These are phyloP conservation scores for Aspergillus chevalieri DNA, from an alignment of 2,329 filamentous ascomycete genomes.

Conservation along the genomic window DNA sequence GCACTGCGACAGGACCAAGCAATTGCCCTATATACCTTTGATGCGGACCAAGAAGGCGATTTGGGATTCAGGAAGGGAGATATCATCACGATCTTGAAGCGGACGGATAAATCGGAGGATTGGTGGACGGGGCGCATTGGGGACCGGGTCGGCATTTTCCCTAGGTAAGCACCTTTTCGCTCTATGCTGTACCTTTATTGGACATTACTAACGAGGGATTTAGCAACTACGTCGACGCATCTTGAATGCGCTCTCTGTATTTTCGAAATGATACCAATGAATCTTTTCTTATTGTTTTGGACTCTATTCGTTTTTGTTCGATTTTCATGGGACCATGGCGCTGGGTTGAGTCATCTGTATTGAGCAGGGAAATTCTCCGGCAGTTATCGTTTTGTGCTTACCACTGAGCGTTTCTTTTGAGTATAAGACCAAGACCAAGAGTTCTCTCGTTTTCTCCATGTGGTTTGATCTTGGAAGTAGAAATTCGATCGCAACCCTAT, in stretches of 20 bases:
- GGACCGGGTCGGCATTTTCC: conserved; percentile 82
- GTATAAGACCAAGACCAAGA: too few species aligned
- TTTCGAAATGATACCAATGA: conserved; percentile 18
- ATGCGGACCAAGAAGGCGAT: conserved; percentile 87
- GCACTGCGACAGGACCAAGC: conserved; percentile 64
- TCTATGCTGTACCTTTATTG: neutral
- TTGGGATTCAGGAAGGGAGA: conserved; percentile 96
- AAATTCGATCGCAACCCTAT: too few species aligned
- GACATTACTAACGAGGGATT: conserved; percentile 6
- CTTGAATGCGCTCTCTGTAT: conserved; percentile 14
- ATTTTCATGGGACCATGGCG: neutral
- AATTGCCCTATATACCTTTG: conserved; percentile 86
- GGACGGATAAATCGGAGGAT: conserved; percentile 87
- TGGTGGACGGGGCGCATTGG: conserved; percentile 97
- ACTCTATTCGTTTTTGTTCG: neutral
- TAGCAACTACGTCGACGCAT: conserved; percentile 35
- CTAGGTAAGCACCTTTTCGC: conserved; percentile 51
- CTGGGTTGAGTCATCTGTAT: neutral
- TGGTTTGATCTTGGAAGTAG: too few species aligned
- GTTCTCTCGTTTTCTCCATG: too few species aligned
- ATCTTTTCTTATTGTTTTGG: neutral
- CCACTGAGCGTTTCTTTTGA: neutral
- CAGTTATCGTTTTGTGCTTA: neutral
- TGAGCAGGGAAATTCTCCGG: too few species aligned
- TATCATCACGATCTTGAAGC: conserved; percentile 87